Conservation (phyloP, 306 rosid species). For the Prunus salicina region DNA sequence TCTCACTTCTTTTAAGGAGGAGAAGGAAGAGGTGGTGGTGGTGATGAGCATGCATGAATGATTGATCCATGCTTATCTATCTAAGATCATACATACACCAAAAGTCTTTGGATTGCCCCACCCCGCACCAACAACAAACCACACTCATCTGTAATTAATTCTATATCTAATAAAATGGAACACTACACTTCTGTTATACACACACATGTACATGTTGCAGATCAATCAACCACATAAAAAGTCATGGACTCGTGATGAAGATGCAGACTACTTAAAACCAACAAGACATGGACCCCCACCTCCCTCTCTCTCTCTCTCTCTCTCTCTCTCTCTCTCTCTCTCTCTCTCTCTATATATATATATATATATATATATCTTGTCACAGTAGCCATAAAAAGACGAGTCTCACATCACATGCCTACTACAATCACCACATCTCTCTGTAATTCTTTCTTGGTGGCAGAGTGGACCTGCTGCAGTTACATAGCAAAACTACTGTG, state of each 20-base stretch:
- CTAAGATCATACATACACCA: background rate
- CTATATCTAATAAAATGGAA: background rate
- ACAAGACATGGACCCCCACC: background rate
- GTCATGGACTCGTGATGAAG: background rate
- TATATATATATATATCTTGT: background rate
- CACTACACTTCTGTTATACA: too few species aligned
- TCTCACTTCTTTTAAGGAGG: constrained; percentile 63
- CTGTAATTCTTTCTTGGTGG: background rate
- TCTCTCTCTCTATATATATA: background rate
- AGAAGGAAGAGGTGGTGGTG: constrained; percentile 31
- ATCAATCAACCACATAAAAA: background rate
- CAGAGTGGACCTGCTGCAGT: constrained; percentile 7
- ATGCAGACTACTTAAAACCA: background rate
- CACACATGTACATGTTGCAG: background rate
- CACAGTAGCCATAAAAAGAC: constrained; percentile 24
- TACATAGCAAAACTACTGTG: background rate
- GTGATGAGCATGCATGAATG: constrained; percentile 20
- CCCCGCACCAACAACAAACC: background rate
- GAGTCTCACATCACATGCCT: constrained; percentile 25
- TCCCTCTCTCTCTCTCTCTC: too few species aligned
- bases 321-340: background rate
- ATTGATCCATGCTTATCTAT: background rate
- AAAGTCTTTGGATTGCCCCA: background rate
- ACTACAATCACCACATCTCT: constrained; percentile 1
- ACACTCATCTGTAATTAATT: background rate